phyloP scores from a whole-genome alignment of 805 yeast genomes.

The Metschnikowia peoriensis region DNA sequence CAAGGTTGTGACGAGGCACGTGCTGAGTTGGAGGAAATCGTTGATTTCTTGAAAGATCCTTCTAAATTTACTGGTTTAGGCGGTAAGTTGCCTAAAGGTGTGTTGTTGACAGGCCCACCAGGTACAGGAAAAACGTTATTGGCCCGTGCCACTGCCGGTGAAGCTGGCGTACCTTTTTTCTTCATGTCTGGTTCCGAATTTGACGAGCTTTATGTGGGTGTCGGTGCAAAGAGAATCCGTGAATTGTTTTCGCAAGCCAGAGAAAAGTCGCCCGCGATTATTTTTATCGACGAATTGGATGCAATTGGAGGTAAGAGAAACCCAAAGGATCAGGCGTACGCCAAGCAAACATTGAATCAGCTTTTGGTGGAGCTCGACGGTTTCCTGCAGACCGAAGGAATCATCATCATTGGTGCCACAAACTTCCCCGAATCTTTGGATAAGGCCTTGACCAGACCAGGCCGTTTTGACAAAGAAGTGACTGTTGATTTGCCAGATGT shows the following conservation, averaged over 20 bases:
- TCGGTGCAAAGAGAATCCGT: constrained; percentile 96
- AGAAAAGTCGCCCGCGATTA: constrained; percentile 93
- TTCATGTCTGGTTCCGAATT: constrained; percentile 98
- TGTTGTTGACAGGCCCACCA: constrained; percentile 94
- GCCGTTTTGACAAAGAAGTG: constrained; percentile 94
- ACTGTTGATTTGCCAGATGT: constrained; percentile 96
- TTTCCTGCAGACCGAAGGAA: constrained; percentile 86
- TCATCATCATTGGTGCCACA: constrained; percentile 96
- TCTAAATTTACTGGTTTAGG: constrained; percentile 94
- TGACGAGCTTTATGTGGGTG: constrained; percentile 97
- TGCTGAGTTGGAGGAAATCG: constrained; percentile 95
- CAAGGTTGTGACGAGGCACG: constrained; percentile 99
- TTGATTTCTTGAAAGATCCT: constrained; percentile 96
- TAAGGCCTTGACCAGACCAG: constrained; percentile 97
- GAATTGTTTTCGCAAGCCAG: constrained; percentile 92
- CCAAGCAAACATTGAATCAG: constrained; percentile 95
- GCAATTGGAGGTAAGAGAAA: constrained; percentile 98
- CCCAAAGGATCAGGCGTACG: constrained; percentile 97
- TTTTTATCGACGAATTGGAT: constrained; percentile 96
- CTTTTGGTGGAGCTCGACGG: constrained; percentile 95
- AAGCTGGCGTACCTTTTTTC: constrained; percentile 97
- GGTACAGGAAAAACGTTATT: constrained; percentile 97
- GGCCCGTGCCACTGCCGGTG: constrained; percentile 98
- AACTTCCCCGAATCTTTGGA: constrained; percentile 97
- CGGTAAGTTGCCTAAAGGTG: constrained; percentile 97